These are phyloP conservation scores for Penicillium parvum DNA, from an alignment of 495 filamentous ascomycete species.

Conservation along the genomic window DNA sequence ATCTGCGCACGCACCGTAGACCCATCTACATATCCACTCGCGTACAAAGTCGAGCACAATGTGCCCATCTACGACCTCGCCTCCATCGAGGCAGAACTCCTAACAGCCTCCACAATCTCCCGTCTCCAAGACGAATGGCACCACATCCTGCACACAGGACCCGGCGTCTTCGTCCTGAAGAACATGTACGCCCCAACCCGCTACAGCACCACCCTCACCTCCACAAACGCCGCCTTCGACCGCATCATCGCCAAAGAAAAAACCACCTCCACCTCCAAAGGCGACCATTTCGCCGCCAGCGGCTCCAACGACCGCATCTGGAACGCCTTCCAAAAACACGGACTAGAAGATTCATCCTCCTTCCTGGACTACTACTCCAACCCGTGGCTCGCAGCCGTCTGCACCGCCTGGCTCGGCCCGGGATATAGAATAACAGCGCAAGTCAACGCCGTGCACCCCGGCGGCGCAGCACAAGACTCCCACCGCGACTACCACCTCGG, in stretches of 20 bases:
- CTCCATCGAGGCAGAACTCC: conserved; percentile 18
- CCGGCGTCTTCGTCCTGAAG: conserved; percentile 50
- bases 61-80: conserved; percentile 50
- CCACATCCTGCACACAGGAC: conserved; percentile 47
- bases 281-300: conserved; percentile 51
- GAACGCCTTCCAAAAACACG: conserved; percentile 57
- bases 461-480: conserved; percentile 44
- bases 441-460: conserved; percentile 53
- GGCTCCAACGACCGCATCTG: conserved; percentile 52
- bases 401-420: conserved; percentile 49
- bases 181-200: conserved; percentile 34
- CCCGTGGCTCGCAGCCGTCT: conserved; percentile 44
- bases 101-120: conserved; percentile 13
- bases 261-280: conserved; percentile 24
- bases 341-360: conserved; percentile 36
- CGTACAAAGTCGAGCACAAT: conserved; percentile 36
- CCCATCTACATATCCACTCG: conserved; percentile 39
- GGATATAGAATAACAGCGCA: conserved; percentile 51
- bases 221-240: conserved; percentile 39
- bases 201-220: conserved; percentile 29
- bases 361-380: conserved; percentile 53
- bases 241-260: conserved; percentile 41
- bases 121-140: conserved; percentile 53
- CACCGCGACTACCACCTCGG: conserved; percentile 58
- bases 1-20: conserved; percentile 39